A percentile compares a stretch with the other conserved stretches of the same genome.
Conservation (phyloP, 257 asterid genomes). For the Solanum chiquidenum region DNA sequence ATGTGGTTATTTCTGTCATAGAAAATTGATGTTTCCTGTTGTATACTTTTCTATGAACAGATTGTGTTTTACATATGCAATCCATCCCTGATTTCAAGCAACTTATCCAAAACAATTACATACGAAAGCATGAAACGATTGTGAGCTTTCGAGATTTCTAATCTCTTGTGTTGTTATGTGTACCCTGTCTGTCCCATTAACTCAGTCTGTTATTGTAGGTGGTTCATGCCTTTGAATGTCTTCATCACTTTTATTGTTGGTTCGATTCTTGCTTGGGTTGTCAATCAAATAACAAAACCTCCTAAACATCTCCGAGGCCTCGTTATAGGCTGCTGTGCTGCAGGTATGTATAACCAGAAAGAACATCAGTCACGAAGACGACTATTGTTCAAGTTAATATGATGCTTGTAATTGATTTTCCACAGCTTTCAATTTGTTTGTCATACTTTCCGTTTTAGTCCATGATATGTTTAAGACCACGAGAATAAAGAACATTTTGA, state of each 20-base stretch:
- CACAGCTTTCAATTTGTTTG: not conserved
- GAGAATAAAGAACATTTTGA: not conserved
- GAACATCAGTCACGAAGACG: not conserved
- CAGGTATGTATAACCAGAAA: conserved; percentile 26
- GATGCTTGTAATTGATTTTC: not conserved
- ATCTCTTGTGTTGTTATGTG: not conserved
- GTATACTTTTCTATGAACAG: conserved; percentile 22
- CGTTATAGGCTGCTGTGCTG: conserved; percentile 72
- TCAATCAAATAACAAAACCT: conserved; percentile 50
- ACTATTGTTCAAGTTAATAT: not conserved
- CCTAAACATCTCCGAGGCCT: conserved; percentile 73
- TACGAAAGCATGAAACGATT: conserved; percentile 54
- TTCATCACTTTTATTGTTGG: conserved; percentile 66
- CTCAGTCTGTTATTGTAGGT: conserved; percentile 33
- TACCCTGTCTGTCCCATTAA: not conserved
- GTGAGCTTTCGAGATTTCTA: conserved; percentile 26
- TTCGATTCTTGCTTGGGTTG: conserved; percentile 64
- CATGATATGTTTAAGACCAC: not conserved
- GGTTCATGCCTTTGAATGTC: conserved; percentile 85
- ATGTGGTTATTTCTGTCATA: not conserved
- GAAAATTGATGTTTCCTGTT: not conserved
- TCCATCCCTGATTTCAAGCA: conserved; percentile 72
- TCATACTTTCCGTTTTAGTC: not conserved
- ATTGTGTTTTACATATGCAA: conserved; percentile 58
- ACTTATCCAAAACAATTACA: conserved; percentile 71